These are phyloP conservation scores for Kwoniella dendrophila DNA, from an alignment of 768 basidiomycete genomes.

Conservation along the genomic window DNA sequence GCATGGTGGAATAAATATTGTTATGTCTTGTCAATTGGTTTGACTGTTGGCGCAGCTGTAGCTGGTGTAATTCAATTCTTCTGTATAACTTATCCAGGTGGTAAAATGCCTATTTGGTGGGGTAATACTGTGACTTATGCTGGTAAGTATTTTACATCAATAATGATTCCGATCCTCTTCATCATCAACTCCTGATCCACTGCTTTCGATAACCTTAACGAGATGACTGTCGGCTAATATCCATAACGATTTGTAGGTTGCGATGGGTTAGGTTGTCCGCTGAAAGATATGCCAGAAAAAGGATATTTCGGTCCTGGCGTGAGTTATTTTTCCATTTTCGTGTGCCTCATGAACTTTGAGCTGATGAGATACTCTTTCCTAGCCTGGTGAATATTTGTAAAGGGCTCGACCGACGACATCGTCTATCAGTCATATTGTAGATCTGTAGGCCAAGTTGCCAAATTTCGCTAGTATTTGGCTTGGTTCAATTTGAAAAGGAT, in stretches of 20 bases:
- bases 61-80: conserved; percentile 14
- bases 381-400: conserved; percentile 7
- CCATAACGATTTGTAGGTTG: not conserved
- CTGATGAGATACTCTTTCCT: not conserved
- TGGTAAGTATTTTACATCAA: conserved; percentile 2
- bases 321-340: not conserved
- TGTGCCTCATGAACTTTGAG: too few relatives aligned
- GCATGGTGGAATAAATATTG: conserved; percentile 27
- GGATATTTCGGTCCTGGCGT: conserved; percentile 39
- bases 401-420: too few relatives aligned
- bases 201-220: not conserved
- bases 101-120: conserved; percentile 14
- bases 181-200: not conserved
- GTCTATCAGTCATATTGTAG: too few relatives aligned
- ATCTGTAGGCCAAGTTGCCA: too few relatives aligned
- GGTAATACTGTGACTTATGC: conserved; percentile 3
- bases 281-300: conserved; percentile 25
- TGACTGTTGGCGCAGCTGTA: conserved; percentile 15
- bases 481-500: too few relatives aligned
- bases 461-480: too few relatives aligned
- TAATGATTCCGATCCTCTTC: not conserved
- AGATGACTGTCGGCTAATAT: not conserved
- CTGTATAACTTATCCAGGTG: conserved; percentile 12
- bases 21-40: conserved; percentile 15
- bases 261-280: conserved; percentile 21